These are phyloP conservation scores for Solanum commersonii DNA, from an alignment of 257 asterid genomes.

Conservation along the genomic window DNA sequence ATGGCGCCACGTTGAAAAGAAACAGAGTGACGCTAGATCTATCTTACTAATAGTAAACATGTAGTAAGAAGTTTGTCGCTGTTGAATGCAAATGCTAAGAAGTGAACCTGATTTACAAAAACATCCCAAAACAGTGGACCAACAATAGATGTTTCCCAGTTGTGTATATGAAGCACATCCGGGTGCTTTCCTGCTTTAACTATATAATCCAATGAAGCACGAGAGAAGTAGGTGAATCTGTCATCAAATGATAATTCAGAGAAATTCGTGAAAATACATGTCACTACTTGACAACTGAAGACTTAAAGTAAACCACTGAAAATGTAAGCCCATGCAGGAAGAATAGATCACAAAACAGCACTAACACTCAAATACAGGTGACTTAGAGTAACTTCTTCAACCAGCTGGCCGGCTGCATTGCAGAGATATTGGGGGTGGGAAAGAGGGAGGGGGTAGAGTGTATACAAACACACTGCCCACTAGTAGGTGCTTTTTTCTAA, in stretches of 20 bases:
- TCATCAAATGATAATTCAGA: constrained; percentile 14
- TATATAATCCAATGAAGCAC: constrained; percentile 79
- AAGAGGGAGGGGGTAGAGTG: neutral
- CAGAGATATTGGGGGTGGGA: neutral
- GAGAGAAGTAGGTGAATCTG: constrained; percentile 86
- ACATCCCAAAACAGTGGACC: constrained; percentile 88
- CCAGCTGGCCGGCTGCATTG: neutral
- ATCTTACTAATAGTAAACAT: neutral
- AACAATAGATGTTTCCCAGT: constrained; percentile 79
- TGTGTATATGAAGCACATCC: constrained; percentile 80
- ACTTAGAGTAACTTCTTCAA: neutral
- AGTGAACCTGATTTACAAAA: constrained; percentile 62
- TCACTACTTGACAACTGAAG: neutral
- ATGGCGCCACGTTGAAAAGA: neutral
- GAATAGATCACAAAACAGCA: neutral
- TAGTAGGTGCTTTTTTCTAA: neutral
- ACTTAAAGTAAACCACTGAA: neutral
- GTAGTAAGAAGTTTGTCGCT: neutral
- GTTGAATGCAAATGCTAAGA: neutral
- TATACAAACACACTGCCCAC: neutral
- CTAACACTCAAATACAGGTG: neutral
- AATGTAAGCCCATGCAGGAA: neutral
- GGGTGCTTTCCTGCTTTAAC: constrained; percentile 71
- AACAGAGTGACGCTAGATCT: neutral
- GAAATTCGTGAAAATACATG: neutral